phyloP scores from a whole-genome alignment of 1,139 yeast species.

The Zygoascus sp. region DNA sequence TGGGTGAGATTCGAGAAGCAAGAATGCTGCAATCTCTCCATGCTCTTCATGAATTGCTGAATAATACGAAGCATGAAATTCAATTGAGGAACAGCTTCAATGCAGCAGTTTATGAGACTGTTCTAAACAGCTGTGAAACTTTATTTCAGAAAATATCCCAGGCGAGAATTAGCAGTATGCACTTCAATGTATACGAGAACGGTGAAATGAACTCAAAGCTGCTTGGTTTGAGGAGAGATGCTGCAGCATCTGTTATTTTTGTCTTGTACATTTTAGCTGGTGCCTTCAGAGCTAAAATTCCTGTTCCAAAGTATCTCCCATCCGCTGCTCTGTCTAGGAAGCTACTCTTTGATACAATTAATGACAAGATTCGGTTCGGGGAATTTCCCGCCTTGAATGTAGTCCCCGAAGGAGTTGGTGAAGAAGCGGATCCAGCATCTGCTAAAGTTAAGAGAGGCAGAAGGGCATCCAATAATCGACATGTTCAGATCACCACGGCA shows the following conservation, averaged over 20 bases:
- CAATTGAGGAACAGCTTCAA: slow-evolving; percentile 29
- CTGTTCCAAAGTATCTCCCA: slow-evolving; percentile 44
- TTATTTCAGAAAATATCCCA: slow-evolving; percentile 43
- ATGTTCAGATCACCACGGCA: neutral
- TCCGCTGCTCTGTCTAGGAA: slow-evolving; percentile 43
- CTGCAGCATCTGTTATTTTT: slow-evolving; percentile 45
- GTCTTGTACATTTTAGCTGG: slow-evolving; percentile 42
- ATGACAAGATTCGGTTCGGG: slow-evolving; percentile 26
- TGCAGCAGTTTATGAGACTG: slow-evolving; percentile 25
- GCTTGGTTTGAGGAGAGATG: slow-evolving; percentile 43
- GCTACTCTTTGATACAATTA: slow-evolving; percentile 40
- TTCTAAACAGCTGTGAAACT: slow-evolving; percentile 39
- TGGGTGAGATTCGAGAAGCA: slow-evolving; percentile 46
- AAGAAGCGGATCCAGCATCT: neutral
- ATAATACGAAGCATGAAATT: slow-evolving; percentile 40
- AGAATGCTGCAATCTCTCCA: slow-evolving; percentile 42
- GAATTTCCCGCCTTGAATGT: neutral
- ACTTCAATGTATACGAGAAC: slow-evolving; percentile 44
- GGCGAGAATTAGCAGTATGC: slow-evolving; percentile 46
- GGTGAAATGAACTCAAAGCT: slow-evolving; percentile 37
- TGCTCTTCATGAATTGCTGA: slow-evolving; percentile 39
- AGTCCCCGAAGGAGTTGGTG: slow-evolving; percentile 1
- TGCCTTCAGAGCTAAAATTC: slow-evolving; percentile 38
- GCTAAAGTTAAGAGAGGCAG: neutral
- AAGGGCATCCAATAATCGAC: neutral